phyloP scores from a whole-genome alignment of 2,329 filamentous ascomycete genomes.

The Penicillium sp. region DNA sequence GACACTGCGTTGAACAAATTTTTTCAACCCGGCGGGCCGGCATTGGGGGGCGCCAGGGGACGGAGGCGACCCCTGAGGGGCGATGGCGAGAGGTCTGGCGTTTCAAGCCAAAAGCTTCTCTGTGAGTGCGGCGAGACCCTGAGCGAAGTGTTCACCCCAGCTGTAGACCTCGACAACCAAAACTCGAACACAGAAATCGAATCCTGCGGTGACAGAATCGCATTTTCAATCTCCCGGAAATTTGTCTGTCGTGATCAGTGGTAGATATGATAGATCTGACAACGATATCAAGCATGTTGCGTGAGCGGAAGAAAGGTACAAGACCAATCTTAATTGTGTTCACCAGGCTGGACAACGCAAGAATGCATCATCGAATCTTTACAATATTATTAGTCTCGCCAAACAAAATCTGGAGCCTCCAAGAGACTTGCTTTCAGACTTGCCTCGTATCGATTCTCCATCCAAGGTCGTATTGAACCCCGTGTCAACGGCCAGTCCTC shows the following conservation, averaged over 20 bases:
- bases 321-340: too few relatives aligned
- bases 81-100: neutral
- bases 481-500: neutral
- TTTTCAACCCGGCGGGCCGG: neutral
- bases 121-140: neutral
- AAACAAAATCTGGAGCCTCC: neutral
- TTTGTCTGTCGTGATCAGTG: neutral
- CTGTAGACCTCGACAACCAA: neutral
- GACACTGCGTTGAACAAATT: neutral
- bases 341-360: neutral
- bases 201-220: neutral
- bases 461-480: neutral
- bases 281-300: neutral
- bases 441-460: neutral
- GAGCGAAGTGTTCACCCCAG: neutral
- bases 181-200: neutral
- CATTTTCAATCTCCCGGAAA: neutral
- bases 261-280: neutral
- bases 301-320: neutral
- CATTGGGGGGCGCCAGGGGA: neutral
- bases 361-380: neutral
- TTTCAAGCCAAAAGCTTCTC: constrained; percentile 9
- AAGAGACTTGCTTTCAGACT: neutral
- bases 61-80: neutral
- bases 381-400: neutral